phyloP scores from a whole-genome alignment of 139 green algal genomes.

The Chlorella sp. region DNA sequence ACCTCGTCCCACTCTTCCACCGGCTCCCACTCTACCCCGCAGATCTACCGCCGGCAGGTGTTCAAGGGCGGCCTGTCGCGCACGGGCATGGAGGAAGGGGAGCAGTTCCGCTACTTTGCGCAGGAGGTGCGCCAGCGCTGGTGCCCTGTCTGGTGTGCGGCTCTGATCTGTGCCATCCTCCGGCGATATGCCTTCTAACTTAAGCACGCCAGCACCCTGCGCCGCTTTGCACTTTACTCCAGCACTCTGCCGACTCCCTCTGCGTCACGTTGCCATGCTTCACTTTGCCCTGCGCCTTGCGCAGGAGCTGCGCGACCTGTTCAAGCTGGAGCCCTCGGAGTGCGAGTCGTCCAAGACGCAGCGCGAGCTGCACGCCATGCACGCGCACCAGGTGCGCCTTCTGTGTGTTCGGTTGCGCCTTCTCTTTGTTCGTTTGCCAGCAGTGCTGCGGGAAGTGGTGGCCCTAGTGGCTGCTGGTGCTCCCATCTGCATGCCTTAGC shows the following conservation, averaged over 20 bases:
- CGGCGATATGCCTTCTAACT: no score
- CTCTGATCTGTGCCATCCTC: no score
- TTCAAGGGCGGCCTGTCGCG: conserved; percentile 83
- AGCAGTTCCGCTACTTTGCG: conserved; percentile 76
- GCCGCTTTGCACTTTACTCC: not conserved
- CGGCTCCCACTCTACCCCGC: not conserved
- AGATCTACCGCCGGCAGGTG: conserved; percentile 48
- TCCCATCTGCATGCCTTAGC: no score
- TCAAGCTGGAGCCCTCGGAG: conserved; percentile 63
- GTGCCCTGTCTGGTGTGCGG: not conserved
- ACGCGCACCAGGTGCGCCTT: conserved; percentile 41
- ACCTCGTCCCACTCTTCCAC: no score
- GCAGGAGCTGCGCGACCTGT: conserved; percentile 83
- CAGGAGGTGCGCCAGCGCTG: conserved; percentile 50
- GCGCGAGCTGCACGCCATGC: conserved; percentile 70
- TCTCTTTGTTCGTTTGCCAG: no score
- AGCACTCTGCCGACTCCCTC: no score
- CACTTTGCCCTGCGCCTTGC: conserved; percentile 8
- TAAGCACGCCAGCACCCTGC: no score
- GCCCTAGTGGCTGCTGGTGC: no score
- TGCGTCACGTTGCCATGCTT: not conserved
- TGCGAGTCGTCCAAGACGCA: conserved; percentile 68
- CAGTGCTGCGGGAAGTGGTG: no score
- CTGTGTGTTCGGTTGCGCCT: no score
- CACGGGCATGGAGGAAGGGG: conserved; percentile 78